Percentiles rank a stretch among this genome's conserved stretches.
phyloP scores from a whole-genome alignment of 108 stramenopile genomes.

The Cyclotella cryptica region DNA sequence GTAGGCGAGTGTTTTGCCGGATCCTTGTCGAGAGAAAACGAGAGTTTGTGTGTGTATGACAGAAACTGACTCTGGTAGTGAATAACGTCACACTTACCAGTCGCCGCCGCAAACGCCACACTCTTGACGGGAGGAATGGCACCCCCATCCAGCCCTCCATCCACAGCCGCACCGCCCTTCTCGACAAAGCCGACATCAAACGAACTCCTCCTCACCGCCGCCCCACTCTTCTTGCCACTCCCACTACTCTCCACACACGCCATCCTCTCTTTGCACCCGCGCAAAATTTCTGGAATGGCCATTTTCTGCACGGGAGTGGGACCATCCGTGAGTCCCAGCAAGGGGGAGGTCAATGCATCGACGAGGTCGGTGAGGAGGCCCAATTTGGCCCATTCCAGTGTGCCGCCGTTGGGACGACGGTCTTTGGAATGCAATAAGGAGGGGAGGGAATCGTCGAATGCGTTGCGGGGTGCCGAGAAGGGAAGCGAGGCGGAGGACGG shows the following conservation, averaged over 20 bases:
- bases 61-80: too few relatives aligned
- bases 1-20: slow-evolving; percentile 90
- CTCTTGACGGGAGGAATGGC: slow-evolving; percentile 22
- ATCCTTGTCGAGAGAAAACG: slow-evolving; percentile 63
- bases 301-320: slow-evolving; percentile 86
- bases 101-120: slow-evolving; percentile 24
- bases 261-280: slow-evolving; percentile 53
- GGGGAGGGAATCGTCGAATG: slow-evolving; percentile 57
- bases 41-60: too few relatives aligned
- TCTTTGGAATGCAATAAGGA: slow-evolving; percentile 11
- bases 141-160: neutral
- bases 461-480: slow-evolving; percentile 39
- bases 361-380: slow-evolving; percentile 77
- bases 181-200: slow-evolving; percentile 19
- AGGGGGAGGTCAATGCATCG: slow-evolving; percentile 30
- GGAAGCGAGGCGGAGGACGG: slow-evolving; percentile 43
- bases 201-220: neutral
- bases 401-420: slow-evolving; percentile 15
- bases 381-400: slow-evolving; percentile 64
- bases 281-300: slow-evolving; percentile 78
- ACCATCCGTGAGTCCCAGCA: slow-evolving; percentile 43
- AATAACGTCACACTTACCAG: neutral
- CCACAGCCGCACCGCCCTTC: neutral
- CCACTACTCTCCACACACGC: slow-evolving; percentile 23
- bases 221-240: slow-evolving; percentile 1